Evolutionary conservation across 306 rosid species (phyloP), one percentile per base, ranked within the genome.

Genomic region (Dicorynia guianensis): DNA sequence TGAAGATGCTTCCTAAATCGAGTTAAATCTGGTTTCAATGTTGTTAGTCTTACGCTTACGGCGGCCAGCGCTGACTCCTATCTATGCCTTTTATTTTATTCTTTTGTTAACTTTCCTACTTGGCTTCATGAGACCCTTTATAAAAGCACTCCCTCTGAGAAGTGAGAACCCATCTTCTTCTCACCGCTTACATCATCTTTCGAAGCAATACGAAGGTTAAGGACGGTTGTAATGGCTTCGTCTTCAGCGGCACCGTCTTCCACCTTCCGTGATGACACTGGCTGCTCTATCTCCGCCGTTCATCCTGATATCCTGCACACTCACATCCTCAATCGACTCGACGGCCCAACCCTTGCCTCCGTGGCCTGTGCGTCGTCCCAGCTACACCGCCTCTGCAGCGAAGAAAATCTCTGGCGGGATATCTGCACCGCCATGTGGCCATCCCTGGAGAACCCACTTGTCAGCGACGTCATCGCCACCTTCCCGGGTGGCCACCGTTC

Each of bases 271-370:
- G 68, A 71, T 3, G 43, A 52, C 50, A 35, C 76, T 7, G 55
- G 42, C 72, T 42, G 69, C n/a, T 43, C 67, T 3, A 76, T 91
- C 72, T 33, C 83, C 62, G 34, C 90, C 77, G 12, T 94, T 43
- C 95, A 85, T 63, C 74, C 89, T 3, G 93, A 94, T 49, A 64
- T 94, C 77, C 80, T 92, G 65, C 88, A 59, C 49, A 46, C 85
- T 17, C 93, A 90, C 76, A 88, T 94, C 81, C 89, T 94, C 63
- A 83, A 79, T 36, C 91, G 87, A 5, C 95, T 94, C 34, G 96
- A 94, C 64, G 91, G 88, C 75, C 80, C 93, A 7, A 61, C 91
- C 33, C 87, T 94, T 0, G 85, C 86, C 52, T 56, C 96, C 20
- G 55, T 83, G 14, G 58, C 89, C 5, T 78, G 90, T 17, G 74